Base-by-base conservation (phyloP, 1,284 basidiomycete genomes). In the Apiotrichum sp. region DNA sequence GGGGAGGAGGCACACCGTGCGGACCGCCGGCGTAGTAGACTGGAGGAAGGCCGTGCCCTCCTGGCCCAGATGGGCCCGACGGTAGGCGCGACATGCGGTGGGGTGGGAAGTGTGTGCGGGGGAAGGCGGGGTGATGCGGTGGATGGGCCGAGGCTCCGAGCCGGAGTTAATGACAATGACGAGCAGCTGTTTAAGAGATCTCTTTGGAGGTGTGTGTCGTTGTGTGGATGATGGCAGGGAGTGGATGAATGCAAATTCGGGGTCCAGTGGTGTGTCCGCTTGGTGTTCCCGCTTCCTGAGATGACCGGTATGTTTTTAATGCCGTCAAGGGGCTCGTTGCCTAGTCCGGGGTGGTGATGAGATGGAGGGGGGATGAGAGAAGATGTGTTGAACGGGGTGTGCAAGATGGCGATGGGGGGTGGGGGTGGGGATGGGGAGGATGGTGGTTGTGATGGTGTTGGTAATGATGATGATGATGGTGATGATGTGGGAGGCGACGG, bases 61-160 rank as follows among this genome's bases (percentile, higher is more conserved):
- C 47, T 29, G 47, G 44, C 3, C 44, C 44, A 5, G 44, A 8
- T 10, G 29, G 54, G 41, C 52, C 54, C 22, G 58, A 47, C 39
- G 57, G 58, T 34, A 59, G 47, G 45, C 58, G 58, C 32, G 56
- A 58, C 56, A 58, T 58, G 47, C 31, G 36, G 44, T 13, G 9
- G n/a, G 40, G 40, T 9, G 22, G 22, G 22, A 22, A 22, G 22
- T 22, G 22, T 22, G 22, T 22, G 22, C 22, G 22, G 22, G 22
- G 22, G 22, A 22, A 22, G 22, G 22, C 22, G 22, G 22, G 22
- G 22, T 22, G 22, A 22, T 22, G 22, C 22, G 22, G 36, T 38
- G 36, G 36, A 38, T 38, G 36, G 36, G 22, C 22, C 22, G 22
- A 22, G 22, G 22, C 22, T 22, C 22, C 22, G 22, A 22, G 22